Base-by-base conservation (phyloP, 2,329 filamentous ascomycete species). In the Sarocladium oryzae region DNA sequence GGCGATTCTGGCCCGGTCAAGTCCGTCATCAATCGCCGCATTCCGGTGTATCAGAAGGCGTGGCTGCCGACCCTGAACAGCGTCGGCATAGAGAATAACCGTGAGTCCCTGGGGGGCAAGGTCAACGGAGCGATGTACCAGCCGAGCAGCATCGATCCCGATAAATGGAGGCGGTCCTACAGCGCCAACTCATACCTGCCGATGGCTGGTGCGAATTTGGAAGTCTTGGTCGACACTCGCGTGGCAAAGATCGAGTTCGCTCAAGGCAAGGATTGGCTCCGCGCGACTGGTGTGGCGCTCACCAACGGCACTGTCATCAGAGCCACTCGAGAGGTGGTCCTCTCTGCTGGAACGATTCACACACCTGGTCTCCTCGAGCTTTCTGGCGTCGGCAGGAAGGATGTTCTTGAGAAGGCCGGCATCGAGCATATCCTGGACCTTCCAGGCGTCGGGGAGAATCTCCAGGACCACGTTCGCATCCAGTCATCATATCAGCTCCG, bases 331-430 rank as follows among this genome's bases (percentile, higher is more conserved):
- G 73, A 76, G 52, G 65, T 76, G 2, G 67, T 76, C 23, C 41
- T 77, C 4, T 63, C 65, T 1, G 70, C 69, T 5, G 73, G 73
- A 2, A 59, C 66, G 1, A 63, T 75, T 53, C 66, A 72, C 50
- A 66, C 67, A 0, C 71, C 74, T 3, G 63, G 68, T 16, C 57
- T 76, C 24, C 64, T 76, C 4, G 67, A 75, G 55, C 61, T 72
- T 6, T 73, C 69, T 2, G 69, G 71, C 1, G 63, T 74, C 40
- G 72, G 72, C 18, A 54, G 63, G 6, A 58, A 56, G 23, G 54
- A 53, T 2, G 58, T 70, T 4, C 60, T 76, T 1, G 56, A 61
- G 13, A 57, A 60, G 49, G 58, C 62, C 5, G 61, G 58, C 3
- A 61, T 69, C 15, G 53, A 61, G 2, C 54, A 66, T 2, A 51